Base-by-base conservation (phyloP, 2,329 filamentous ascomycete genomes). In the Geosmithia putterillii region DNA sequence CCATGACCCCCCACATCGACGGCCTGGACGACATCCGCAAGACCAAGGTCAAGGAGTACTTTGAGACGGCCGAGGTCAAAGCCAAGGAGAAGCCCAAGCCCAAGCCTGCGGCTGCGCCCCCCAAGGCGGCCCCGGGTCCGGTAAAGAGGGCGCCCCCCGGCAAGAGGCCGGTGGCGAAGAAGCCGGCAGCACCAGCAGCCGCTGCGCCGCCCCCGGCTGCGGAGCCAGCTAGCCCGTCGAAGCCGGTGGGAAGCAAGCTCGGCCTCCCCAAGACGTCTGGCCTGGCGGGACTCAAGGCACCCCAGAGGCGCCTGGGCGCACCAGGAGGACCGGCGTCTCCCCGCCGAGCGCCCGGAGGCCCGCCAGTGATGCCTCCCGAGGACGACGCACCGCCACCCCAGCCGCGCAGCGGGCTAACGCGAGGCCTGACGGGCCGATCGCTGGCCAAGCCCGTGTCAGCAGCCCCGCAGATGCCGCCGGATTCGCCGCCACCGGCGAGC, bases 1-100 rank as follows among this genome's bases (percentile, higher is more conserved):
- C 86, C 42, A 98, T 98, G 92, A 87, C 84, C 38, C 83, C 86
- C 8, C 85, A 94, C 58, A 67, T 98, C 15, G 90, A 95, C 49
- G 87, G 87, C 3, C 70, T 98, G 3, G 92, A 98, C 57, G 92
- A 98, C 20, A 96, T 96, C 51, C 79, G 89, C 47, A 96, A 95
- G 66, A 84, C 73, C 48, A 98, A 95, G 62, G 85, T 96, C 59
- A 95, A 94, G 66, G 92, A 98, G 60, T 96, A 79, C 59, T 85
- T 81, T 47, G 85, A 90, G 44, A 72, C 74, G 1, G 66, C 66
- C 14, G 64, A 67, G 48, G 66, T 69, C 10, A 69, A 68, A 52
- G 65, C 65, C 38, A 69, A 68, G 52, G 66, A 69, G 40, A 94
- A 94, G 64, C 90, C 90, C 1, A 95, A 95, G 66, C 71, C 66